Conservation (phyloP, 768 basidiomycete genomes). For the Termitomyces sp. region DNA sequence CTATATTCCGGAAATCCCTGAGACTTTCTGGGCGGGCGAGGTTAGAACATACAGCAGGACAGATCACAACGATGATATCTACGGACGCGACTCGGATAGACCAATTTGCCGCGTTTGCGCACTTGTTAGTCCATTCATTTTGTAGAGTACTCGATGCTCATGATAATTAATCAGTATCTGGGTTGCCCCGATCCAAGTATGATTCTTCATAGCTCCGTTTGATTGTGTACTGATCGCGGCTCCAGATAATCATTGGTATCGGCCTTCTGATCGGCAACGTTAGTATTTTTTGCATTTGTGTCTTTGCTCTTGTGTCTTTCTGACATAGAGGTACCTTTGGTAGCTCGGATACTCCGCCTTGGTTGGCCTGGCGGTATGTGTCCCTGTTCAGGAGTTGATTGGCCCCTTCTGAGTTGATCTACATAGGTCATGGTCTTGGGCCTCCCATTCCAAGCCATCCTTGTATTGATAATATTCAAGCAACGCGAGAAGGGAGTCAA, state of each 20-base stretch:
- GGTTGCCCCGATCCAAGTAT: slow-evolving; percentile 53
- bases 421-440: slow-evolving; percentile 47
- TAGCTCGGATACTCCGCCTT: slow-evolving; percentile 68
- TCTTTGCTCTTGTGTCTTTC: neutral
- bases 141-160: neutral
- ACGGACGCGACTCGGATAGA: slow-evolving; percentile 59
- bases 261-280: slow-evolving; percentile 61
- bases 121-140: slow-evolving; percentile 29
- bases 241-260: slow-evolving; percentile 50
- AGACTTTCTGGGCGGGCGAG: slow-evolving; percentile 60
- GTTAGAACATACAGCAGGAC: slow-evolving; percentile 55
- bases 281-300: slow-evolving; percentile 15
- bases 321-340: neutral
- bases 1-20: slow-evolving; percentile 63
- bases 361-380: slow-evolving; percentile 49
- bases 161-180: slow-evolving; percentile 36
- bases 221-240: neutral
- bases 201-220: neutral
- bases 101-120: slow-evolving; percentile 36
- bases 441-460: slow-evolving; percentile 53
- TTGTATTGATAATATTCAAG: slow-evolving; percentile 48
- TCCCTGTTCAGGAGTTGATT: neutral
- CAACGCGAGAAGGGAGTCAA: slow-evolving; percentile 55
- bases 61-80: slow-evolving; percentile 69
- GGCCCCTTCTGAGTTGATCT: neutral